Conservation (phyloP, 352 stramenopile species). For the Phytophthora tubulina region DNA sequence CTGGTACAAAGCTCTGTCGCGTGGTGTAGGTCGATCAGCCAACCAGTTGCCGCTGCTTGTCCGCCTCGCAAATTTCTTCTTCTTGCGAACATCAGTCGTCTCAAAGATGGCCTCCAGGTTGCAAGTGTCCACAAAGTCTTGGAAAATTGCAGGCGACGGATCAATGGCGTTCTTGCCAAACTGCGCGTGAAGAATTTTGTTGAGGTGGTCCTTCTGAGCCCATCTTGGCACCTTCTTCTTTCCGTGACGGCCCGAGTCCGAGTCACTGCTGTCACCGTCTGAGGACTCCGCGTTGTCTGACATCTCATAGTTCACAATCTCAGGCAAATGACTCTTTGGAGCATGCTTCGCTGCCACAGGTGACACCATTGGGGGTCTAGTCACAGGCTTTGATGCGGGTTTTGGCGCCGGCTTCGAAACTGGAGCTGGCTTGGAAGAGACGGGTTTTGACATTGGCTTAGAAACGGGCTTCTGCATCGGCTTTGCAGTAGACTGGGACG, state of each 20-base stretch:
- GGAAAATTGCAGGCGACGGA: conserved; percentile 83
- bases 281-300: conserved; percentile 83
- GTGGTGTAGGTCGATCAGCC: conserved; percentile 75
- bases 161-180: conserved; percentile 81
- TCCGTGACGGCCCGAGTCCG: conserved; percentile 57
- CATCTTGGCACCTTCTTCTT: conserved; percentile 86
- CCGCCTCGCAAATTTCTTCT: conserved; percentile 81
- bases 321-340: conserved; percentile 38
- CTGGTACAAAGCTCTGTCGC: conserved; percentile 85
- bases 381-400: conserved; percentile 13
- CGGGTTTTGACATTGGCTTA: conserved; percentile 24
- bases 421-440: conserved; percentile 19
- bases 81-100: conserved; percentile 72
- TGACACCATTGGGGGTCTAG: conserved; percentile 17
- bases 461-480: conserved; percentile 22
- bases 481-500: conserved; percentile 28
- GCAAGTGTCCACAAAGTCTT: conserved; percentile 86
- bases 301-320: conserved; percentile 74
- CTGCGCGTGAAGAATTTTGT: conserved; percentile 71
- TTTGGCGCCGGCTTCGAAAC: conserved; percentile 21
- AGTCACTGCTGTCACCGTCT: conserved; percentile 48
- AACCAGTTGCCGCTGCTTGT: conserved; percentile 91
- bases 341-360: conserved; percentile 32
- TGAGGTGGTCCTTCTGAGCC: conserved; percentile 80
- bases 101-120: conserved; percentile 89